Evolutionary conservation across 495 filamentous ascomycete species (phyloP).

Genomic region (Delitschia confertaspora): DNA sequence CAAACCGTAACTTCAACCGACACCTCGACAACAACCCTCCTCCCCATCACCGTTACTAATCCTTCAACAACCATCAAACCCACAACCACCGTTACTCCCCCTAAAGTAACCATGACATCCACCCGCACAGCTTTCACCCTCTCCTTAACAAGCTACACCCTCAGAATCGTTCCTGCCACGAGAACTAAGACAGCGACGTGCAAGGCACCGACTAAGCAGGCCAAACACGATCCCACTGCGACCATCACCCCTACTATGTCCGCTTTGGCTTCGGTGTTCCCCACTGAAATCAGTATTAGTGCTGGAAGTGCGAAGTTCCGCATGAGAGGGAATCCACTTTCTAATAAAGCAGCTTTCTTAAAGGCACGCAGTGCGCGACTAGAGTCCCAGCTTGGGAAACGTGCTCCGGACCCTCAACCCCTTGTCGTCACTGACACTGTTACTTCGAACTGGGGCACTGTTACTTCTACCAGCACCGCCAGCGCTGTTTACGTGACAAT

Average conservation of each 20-base stretch:
- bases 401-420: slow-evolving; percentile 31
- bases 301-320: slow-evolving; percentile 20
- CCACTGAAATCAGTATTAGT: background rate
- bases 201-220: slow-evolving; percentile 10
- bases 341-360: slow-evolving; percentile 8
- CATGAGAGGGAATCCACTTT: slow-evolving; percentile 12
- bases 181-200: slow-evolving; percentile 27
- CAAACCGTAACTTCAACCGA: slow-evolving; percentile 22
- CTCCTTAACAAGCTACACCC: slow-evolving; percentile 20
- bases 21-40: slow-evolving; percentile 15
- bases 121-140: slow-evolving; percentile 28
- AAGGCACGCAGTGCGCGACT: slow-evolving; percentile 10
- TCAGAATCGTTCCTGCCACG: slow-evolving; percentile 20
- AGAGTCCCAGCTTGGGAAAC: slow-evolving; percentile 22
- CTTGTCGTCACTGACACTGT: slow-evolving; percentile 26
- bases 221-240: slow-evolving; percentile 23
- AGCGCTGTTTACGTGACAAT: slow-evolving; percentile 24
- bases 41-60: slow-evolving; percentile 24
- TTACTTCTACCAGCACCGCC: slow-evolving; percentile 24
- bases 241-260: slow-evolving; percentile 25
- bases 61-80: slow-evolving; percentile 26
- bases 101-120: slow-evolving; percentile 21
- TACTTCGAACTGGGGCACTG: slow-evolving; percentile 13
- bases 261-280: slow-evolving; percentile 1
- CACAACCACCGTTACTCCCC: slow-evolving; percentile 29